Base-by-base conservation (phyloP, 495 filamentous ascomycete genomes). In the Neurospora discreta region DNA sequence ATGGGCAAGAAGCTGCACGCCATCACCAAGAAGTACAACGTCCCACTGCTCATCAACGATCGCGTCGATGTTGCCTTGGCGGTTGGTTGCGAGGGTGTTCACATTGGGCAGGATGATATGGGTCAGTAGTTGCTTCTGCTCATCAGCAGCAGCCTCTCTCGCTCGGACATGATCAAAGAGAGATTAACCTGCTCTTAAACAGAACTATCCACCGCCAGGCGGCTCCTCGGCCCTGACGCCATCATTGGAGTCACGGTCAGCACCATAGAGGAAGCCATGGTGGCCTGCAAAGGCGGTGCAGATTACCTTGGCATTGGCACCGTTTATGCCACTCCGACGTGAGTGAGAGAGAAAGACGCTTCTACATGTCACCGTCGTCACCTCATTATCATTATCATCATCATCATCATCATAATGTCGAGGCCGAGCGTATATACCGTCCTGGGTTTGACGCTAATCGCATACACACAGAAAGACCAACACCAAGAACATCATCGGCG, bases 21-120 rank as follows among this genome's bases (percentile, higher is more conserved):
- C 15, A 82, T 97, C 67, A 94, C 92, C 13, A 81, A 82, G 73
- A 81, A 76, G n/a, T 84, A 91, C 75, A 82, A 85, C 20, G 89
- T 97, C 0, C 95, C 95, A 38, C 85, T 99, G 68, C 82, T 99
- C 43, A 94, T 99, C 82, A 98, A 99, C 78, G 95, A 99, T 80
- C 91, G 94, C n/a, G 86, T 97, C 6, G 94, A 97, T 82, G 92
- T 99, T 20, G 94, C 93, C 30, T 84, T 95, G 38, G 95, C 93
- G 18, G 87, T 92, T 58, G 91, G 89, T 7, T 94, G 90, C 44
- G 95, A 97, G 78, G 95, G 95, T 60, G 92, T 97, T 16, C 95
- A 99, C 80, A 86, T 99, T 46, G 95, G 95, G 39, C 95, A 97
- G 81, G 93, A 97, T 87, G 95, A 99, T 81, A 90, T 97, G 84